Evolutionary conservation across 768 basidiomycete species (phyloP), one percentile per base, ranked within the genome.

Genomic region (Calocybe indica): DNA sequence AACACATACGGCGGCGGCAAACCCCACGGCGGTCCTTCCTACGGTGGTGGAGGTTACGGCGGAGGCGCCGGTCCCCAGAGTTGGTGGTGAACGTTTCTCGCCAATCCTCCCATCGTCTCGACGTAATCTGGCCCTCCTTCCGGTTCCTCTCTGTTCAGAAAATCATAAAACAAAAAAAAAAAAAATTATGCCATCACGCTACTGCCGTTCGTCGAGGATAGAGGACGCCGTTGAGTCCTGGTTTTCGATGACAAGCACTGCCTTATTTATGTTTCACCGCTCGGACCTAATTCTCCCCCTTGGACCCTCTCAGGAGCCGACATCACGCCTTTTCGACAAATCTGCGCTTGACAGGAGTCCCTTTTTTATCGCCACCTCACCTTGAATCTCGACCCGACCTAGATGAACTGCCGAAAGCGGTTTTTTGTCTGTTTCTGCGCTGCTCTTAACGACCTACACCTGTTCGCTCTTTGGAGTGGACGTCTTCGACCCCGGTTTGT

Each of bases 371-470:
- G 59, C 22, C 22, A 22, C 22, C 22, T 22, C 22, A 30, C 57
- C 60, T 49, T 61, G 59, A 56, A 56, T 63, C 57, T 59, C 58
- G 62, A 66, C 60, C 59, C 63, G 69, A 66, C 74, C 67, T 67
- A 60, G 55, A 59, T 52, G 53, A 54, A 31, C 55, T 50, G 22
- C 22, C 52, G 52, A 58, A 53, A 48, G 47, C 51, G 49, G 48
- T 52, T 50, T 52, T 47, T 47, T 45, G 47, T 46, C 39, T 37
- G 34, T 49, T 40, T 54, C 61, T 75, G 78, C 77, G 78, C 81
- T 82, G 78, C 81, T 82, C 78, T 79, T 76, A 72, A 65, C 57
- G 66, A 59, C 71, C 62, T 55, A 64, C 36, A 22, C 22, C 22
- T 1, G 22, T 22, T 22, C 22, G 22, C 22, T 22, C 22, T 22